These are phyloP conservation scores for Pseudogymnoascus sp. DNA, from an alignment of 2,329 filamentous ascomycete genomes.

Conservation along the genomic window DNA sequence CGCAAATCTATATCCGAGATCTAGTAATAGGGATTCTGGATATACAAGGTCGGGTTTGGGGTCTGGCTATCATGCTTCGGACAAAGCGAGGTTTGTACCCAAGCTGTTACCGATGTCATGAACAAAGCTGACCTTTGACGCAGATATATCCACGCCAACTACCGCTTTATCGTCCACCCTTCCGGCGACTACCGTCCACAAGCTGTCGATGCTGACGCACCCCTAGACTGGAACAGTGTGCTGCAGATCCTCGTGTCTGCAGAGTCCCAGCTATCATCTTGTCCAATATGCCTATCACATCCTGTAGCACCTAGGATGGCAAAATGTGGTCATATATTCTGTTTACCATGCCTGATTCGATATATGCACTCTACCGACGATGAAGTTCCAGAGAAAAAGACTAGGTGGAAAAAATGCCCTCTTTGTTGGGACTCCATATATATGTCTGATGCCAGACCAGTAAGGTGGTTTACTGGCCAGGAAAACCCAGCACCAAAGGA, in stretches of 20 bases:
- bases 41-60: constrained; percentile 77
- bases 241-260: constrained; percentile 86
- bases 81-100: constrained; percentile 69
- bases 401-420: constrained; percentile 88
- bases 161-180: constrained; percentile 89
- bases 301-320: constrained; percentile 95
- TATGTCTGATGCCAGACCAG: constrained; percentile 78
- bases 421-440: constrained; percentile 95
- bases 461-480: constrained; percentile 85
- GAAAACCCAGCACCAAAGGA: constrained; percentile 72
- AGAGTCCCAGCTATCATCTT: constrained; percentile 79
- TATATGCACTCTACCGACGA: constrained; percentile 83
- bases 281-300: constrained; percentile 88
- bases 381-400: constrained; percentile 54
- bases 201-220: constrained; percentile 76
- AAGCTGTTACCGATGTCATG: constrained; percentile 8
- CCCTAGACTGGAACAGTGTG: constrained; percentile 84
- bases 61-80: constrained; percentile 80
- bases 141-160: constrained; percentile 90
- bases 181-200: constrained; percentile 71
- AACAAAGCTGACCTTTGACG: background rate
- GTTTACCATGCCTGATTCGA: constrained; percentile 81
- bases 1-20: constrained; percentile 41
- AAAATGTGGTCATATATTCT: constrained; percentile 95
- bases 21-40: constrained; percentile 49